Evolutionary conservation across 192 early-diverging fungal species (phyloP).

Genomic region (Entophlyctis luteolus): DNA sequence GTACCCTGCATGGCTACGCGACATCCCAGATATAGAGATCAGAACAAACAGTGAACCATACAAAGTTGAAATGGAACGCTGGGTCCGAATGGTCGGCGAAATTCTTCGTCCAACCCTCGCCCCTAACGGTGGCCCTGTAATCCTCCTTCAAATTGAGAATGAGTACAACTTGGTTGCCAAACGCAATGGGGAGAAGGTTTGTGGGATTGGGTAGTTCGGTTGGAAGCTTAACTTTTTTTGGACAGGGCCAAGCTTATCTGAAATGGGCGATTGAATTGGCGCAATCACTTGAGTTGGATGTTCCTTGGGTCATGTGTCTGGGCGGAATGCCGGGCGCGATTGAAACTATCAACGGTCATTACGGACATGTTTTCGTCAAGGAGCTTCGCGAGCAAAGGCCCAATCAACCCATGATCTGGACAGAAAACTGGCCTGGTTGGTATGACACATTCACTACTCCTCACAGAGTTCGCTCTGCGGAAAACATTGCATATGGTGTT

Average conservation of each 20-base stretch:
- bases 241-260: conserved; percentile 33
- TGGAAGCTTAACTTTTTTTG: no score
- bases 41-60: conserved; percentile 50
- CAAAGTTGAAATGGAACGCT: conserved; percentile 8
- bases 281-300: conserved; percentile 33
- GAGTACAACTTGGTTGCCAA: conserved; percentile 48
- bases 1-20: conserved; percentile 57
- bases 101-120: neutral
- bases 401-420: conserved; percentile 50
- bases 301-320: conserved; percentile 64
- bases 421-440: conserved; percentile 62
- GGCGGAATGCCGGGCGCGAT: conserved; percentile 27
- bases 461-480: conserved; percentile 44
- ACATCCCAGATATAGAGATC: conserved; percentile 45
- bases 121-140: conserved; percentile 55
- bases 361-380: conserved; percentile 48
- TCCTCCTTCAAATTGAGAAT: conserved; percentile 65
- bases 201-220: no score
- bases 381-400: conserved; percentile 25
- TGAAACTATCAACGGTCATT: conserved; percentile 49
- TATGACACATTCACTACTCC: conserved; percentile 53
- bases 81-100: neutral
- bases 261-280: conserved; percentile 40
- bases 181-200: conserved; percentile 7
- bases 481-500: conserved; percentile 55